These are phyloP conservation scores for Basidiobolus meristosporus DNA, from an alignment of 371 early-diverging fungal genomes.

Conservation along the genomic window DNA sequence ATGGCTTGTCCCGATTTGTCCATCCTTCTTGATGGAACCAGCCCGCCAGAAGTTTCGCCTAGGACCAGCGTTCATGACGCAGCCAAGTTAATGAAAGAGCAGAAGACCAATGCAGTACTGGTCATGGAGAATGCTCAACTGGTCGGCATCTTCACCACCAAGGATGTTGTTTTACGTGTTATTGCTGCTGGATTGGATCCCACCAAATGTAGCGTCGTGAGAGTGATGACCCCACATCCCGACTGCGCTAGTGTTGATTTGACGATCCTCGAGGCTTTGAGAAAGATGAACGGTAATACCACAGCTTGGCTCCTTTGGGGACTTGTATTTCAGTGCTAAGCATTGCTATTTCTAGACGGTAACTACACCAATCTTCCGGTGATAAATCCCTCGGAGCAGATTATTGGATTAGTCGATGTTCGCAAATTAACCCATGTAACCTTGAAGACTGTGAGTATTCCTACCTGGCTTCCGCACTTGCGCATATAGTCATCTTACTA, in stretches of 20 bases:
- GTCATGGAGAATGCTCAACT: conserved; percentile 61
- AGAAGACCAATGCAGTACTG: conserved; percentile 77
- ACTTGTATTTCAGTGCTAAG: not conserved
- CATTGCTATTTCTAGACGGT: conserved; percentile 32
- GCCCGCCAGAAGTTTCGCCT: conserved; percentile 54
- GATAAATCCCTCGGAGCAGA: conserved; percentile 45
- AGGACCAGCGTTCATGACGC: conserved; percentile 76
- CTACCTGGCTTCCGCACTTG: no score
- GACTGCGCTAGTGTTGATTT: conserved; percentile 73
- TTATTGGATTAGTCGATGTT: conserved; percentile 83
- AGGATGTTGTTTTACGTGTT: conserved; percentile 89
- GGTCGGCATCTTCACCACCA: conserved; percentile 87
- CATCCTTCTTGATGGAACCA: conserved; percentile 49
- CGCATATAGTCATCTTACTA: not conserved
- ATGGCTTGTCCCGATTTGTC: conserved; percentile 78
- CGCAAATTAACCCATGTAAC: conserved; percentile 70
- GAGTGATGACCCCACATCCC: conserved; percentile 98
- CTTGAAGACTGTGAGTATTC: conserved; percentile 31
- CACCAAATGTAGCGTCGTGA: conserved; percentile 73
- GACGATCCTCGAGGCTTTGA: conserved; percentile 81
- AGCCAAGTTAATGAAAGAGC: conserved; percentile 69
- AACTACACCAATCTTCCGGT: conserved; percentile 92
- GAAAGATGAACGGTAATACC: conserved; percentile 79
- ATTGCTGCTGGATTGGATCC: conserved; percentile 88
- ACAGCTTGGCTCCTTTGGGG: not conserved